These are phyloP conservation scores for Capillidium heterosporum DNA, from an alignment of 371 early-diverging fungal genomes.

Conservation along the genomic window DNA sequence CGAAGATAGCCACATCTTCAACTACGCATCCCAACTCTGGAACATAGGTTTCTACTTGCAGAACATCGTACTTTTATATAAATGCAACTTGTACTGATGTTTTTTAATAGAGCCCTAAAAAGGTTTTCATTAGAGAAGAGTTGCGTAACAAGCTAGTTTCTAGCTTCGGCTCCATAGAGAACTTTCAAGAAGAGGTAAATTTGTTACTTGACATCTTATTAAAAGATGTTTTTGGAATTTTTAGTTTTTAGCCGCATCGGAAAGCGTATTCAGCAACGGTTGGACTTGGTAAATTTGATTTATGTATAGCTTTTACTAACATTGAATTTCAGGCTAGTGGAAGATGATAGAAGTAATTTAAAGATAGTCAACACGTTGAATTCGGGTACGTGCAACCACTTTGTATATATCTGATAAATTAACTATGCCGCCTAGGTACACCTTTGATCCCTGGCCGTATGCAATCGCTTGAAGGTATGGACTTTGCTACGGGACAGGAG, in stretches of 20 bases:
- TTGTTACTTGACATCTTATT: too few relatives aligned
- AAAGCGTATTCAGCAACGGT: conserved; percentile 1
- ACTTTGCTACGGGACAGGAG: not conserved
- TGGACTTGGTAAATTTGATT: conserved; percentile 5
- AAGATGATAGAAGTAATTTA: conserved; percentile 1
- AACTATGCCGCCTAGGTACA: not conserved
- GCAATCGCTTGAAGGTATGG: not conserved
- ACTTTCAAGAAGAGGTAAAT: conserved; percentile 1
- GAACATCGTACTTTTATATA: not conserved
- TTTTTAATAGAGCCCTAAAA: not conserved
- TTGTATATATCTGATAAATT: not conserved
- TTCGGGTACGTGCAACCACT: not conserved
- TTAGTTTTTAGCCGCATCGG: not conserved
- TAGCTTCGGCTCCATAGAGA: not conserved
- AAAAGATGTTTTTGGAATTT: not conserved
- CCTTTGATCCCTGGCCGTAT: conserved; percentile 4
- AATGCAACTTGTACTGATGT: not conserved
- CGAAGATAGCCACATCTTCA: conserved; percentile 1
- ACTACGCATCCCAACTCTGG: conserved; percentile 4
- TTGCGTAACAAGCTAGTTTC: not conserved
- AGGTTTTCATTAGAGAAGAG: not conserved
- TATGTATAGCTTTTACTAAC: not conserved
- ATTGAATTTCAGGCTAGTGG: conserved; percentile 1
- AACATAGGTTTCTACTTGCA: conserved; percentile 2
- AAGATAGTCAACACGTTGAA: not conserved